A percentile compares a stretch with the other conserved stretches of the same genome.
Conservation (phyloP, 2,329 filamentous ascomycete genomes). For the Penicillium fuscoglaucum region DNA sequence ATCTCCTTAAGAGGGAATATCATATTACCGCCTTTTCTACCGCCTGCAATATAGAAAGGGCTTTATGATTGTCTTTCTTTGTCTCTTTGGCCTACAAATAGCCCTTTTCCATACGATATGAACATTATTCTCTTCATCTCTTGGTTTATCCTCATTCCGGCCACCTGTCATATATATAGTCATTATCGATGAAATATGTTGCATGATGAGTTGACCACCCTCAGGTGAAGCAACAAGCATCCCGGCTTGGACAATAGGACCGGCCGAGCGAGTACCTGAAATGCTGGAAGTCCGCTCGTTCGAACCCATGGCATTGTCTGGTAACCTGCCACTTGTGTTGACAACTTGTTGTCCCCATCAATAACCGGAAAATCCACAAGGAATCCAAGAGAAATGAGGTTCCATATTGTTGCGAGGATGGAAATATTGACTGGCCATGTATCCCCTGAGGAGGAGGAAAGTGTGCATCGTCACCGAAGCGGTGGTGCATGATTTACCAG, state of each 20-base stretch:
- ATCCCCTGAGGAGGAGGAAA: neutral
- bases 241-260: neutral
- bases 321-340: neutral
- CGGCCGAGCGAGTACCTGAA: neutral
- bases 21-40: neutral
- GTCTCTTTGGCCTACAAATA: neutral
- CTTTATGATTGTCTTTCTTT: neutral
- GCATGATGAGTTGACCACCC: too few relatives aligned
- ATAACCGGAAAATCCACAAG: neutral
- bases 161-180: neutral
- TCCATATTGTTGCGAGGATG: neutral
- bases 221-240: neutral
- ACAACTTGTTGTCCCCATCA: neutral
- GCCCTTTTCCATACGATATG: neutral
- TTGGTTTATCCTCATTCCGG: too few relatives aligned
- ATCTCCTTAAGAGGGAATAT: neutral
- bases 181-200: neutral
- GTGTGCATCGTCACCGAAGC: too few relatives aligned
- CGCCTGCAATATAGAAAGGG: neutral
- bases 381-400: too few relatives aligned
- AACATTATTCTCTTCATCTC: neutral
- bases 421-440: neutral
- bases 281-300: neutral
- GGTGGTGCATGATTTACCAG: neutral
- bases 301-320: neutral